phyloP scores from a whole-genome alignment of 2,329 filamentous ascomycete genomes.

The Leptographium procerum region DNA sequence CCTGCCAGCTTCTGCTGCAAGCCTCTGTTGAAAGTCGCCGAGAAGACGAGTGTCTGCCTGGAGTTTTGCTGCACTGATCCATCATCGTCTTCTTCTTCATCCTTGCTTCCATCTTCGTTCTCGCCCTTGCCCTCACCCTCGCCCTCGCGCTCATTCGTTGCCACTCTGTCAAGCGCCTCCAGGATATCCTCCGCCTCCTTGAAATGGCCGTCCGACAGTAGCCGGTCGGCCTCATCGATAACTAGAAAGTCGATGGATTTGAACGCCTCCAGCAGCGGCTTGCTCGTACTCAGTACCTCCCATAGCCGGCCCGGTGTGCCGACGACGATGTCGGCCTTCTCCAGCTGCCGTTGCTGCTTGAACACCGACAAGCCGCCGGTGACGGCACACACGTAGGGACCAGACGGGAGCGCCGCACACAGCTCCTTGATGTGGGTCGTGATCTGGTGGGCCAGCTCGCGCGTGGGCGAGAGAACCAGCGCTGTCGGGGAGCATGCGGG shows the following conservation, averaged over 20 bases:
- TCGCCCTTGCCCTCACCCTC: slow-evolving; percentile 32
- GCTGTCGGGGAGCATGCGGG: slow-evolving; percentile 43
- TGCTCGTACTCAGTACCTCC: slow-evolving; percentile 77
- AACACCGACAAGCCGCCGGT: slow-evolving; percentile 90
- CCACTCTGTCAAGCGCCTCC: slow-evolving; percentile 60
- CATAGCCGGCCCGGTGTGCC: slow-evolving; percentile 86
- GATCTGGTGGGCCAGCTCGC: slow-evolving; percentile 89
- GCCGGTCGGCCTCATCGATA: slow-evolving; percentile 84
- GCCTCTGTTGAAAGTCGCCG: slow-evolving; percentile 85
- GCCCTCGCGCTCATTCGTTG: slow-evolving; percentile 45
- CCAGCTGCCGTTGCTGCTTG: slow-evolving; percentile 80
- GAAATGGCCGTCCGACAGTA: slow-evolving; percentile 88
- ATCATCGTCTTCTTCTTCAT: slow-evolving; percentile 31
- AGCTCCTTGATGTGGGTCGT: slow-evolving; percentile 69
- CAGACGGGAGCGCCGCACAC: slow-evolving; percentile 47
- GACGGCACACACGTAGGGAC: slow-evolving; percentile 70
- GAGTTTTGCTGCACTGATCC: slow-evolving; percentile 17
- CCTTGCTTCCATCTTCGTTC: slow-evolving; percentile 31
- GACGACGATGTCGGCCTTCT: slow-evolving; percentile 82
- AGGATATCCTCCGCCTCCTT: slow-evolving; percentile 88
- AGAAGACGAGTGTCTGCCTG: slow-evolving; percentile 89
- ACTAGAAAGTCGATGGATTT: slow-evolving; percentile 71
- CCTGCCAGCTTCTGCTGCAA: slow-evolving; percentile 84
- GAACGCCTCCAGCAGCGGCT: slow-evolving; percentile 57
- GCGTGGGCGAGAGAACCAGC: slow-evolving; percentile 78